Percentiles rank a stretch among this genome's conserved stretches.
phyloP scores from a whole-genome alignment of 1,284 basidiomycete species.

The Rugosomyces carneus region DNA sequence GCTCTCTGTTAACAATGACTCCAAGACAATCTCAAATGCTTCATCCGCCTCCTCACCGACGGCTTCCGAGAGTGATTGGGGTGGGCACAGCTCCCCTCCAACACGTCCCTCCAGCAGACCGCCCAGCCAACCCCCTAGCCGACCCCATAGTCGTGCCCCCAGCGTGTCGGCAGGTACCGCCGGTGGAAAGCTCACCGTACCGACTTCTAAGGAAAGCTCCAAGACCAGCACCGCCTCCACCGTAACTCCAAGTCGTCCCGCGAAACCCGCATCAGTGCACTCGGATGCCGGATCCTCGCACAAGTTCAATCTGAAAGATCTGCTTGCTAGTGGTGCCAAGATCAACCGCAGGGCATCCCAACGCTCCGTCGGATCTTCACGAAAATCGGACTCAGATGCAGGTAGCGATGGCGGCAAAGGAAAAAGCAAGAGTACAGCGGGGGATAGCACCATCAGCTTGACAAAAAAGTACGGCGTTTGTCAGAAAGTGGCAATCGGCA shows the following conservation, averaged over 20 bases:
- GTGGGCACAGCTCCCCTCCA: conserved; percentile 49
- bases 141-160: conserved; percentile 47
- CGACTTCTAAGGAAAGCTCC: conserved; percentile 20
- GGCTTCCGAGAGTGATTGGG: conserved; percentile 52
- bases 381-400: conserved; percentile 65
- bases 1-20: conserved; percentile 24
- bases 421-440: conserved; percentile 44
- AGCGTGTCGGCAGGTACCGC: conserved; percentile 47
- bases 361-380: conserved; percentile 55
- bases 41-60: conserved; percentile 38
- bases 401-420: conserved; percentile 31
- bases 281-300: conserved; percentile 47
- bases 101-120: conserved; percentile 43
- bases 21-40: conserved; percentile 14
- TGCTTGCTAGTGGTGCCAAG: conserved; percentile 67
- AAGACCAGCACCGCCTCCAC: conserved; percentile 24
- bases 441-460: conserved; percentile 59
- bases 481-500: conserved; percentile 95
- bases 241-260: conserved; percentile 18
- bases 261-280: conserved; percentile 43
- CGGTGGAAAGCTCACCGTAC: conserved; percentile 32
- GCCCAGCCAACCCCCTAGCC: conserved; percentile 55
- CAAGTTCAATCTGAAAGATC: conserved; percentile 82
- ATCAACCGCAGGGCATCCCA: conserved; percentile 66
- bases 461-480: conserved; percentile 96